Evolutionary conservation across 495 filamentous ascomycete genomes (phyloP), one percentile per base, ranked within the genome.

Genomic region (Talaromyces proteolyticus): DNA sequence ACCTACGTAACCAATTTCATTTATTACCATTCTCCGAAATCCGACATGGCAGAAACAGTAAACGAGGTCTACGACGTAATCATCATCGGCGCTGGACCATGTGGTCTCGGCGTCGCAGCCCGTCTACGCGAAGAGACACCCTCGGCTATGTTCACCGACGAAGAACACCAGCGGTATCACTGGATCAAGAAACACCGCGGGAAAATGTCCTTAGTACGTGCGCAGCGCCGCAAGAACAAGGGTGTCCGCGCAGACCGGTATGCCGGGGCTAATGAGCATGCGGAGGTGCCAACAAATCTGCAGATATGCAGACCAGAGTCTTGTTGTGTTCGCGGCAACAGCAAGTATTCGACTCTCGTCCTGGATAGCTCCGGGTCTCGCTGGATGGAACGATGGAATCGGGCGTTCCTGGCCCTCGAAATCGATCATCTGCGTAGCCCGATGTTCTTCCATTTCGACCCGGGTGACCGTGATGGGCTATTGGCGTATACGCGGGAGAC

Each of bases 381-480:
- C 20, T 86, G 80, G 78, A 76, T 85, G 73, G 57, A 71, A 52
- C 58, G 69, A 45, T 85, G 81, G 80, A 72, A 78, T 26, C 63
- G 60, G 20, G 69, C 76, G 7, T 85, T 84, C 59, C 60, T 66
- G 18, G 75, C 65, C 0, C 68, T 83, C 46, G 72, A 77, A 34
- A 85, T 85, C 23, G 64, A 74, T 18, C 74, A 85, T 59, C 62
- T 85, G 14, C 73, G 80, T 12, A 83, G 80, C 55, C 81, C 79
- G 14, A 84, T 85, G 81, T 84, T 85, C 55, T 84, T 84, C 53
- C 81, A 86, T 62, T 64, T 81, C 17, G 81, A 85, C 52, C 81
- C 81, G 0, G 69, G 77, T 1, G 81, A 86, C 59, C 73, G 81
- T 5, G 81, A 85, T 65, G 78, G 78, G 3, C 63, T 85, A 57